Evolutionary conservation across 192 early-diverging fungal species (phyloP).

Genomic region (Geosiphon pyriformis): DNA sequence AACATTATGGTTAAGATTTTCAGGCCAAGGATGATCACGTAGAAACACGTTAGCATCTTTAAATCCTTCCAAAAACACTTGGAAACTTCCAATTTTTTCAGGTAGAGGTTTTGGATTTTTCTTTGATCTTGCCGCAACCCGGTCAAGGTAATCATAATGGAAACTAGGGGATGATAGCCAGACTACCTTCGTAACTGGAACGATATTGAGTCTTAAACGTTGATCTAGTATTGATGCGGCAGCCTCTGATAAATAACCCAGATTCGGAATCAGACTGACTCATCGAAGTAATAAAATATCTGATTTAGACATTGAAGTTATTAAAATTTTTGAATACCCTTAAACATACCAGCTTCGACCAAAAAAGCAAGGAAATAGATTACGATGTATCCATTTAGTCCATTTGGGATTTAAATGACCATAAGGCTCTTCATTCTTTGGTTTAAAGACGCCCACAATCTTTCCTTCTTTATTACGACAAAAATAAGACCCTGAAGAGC

Average conservation of each 20-base stretch:
- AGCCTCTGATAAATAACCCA: slow-evolving; percentile 88
- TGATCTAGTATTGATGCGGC: slow-evolving; percentile 76
- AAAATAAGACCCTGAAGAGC: slow-evolving; percentile 91
- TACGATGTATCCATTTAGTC: slow-evolving; percentile 89
- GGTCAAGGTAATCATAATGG: slow-evolving; percentile 65
- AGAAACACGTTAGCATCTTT: slow-evolving; percentile 84
- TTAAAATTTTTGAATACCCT: not conserved
- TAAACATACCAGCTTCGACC: slow-evolving; percentile 61
- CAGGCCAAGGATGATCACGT: slow-evolving; percentile 52
- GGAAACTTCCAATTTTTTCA: slow-evolving; percentile 77
- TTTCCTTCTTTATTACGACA: slow-evolving; percentile 66
- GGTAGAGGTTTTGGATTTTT: slow-evolving; percentile 56
- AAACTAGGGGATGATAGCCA: slow-evolving; percentile 68
- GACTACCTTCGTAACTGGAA: slow-evolving; percentile 78
- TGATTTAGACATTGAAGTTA: too few relatives aligned
- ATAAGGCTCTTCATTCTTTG: slow-evolving; percentile 70
- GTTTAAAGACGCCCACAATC: slow-evolving; percentile 89
- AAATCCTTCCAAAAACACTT: slow-evolving; percentile 75
- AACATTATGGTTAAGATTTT: slow-evolving; percentile 4
- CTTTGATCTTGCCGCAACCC: slow-evolving; percentile 32
- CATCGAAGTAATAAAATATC: not conserved
- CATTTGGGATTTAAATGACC: slow-evolving; percentile 74
- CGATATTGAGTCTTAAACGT: slow-evolving; percentile 68
- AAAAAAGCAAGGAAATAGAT: slow-evolving; percentile 85
- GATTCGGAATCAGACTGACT: slow-evolving; percentile 76